phyloP scores from a whole-genome alignment of 1,284 basidiomycete species.

The Ustilago shanxiensis region DNA sequence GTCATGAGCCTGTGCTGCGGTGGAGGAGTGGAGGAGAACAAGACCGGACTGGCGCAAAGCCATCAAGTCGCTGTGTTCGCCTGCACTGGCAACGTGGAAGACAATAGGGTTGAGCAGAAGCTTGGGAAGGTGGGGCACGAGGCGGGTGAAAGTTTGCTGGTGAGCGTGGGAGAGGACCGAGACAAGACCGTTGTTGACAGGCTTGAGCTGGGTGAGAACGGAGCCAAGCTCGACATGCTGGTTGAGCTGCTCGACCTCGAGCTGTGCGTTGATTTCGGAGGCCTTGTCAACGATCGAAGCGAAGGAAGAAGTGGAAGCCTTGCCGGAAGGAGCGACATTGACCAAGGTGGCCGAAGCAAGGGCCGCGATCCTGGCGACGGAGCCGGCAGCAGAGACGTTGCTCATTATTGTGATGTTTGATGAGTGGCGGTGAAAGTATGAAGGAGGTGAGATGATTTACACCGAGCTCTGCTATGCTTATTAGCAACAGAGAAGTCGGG shows the following conservation, averaged over 20 bases:
- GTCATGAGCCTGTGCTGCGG: conserved; percentile 79
- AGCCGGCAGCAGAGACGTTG: conserved; percentile 47
- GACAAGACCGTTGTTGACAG: conserved; percentile 48
- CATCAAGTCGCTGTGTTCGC: conserved; percentile 76
- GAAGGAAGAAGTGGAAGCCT: conserved; percentile 44
- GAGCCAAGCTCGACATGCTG: conserved; percentile 54
- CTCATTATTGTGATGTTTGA: conserved; percentile 29
- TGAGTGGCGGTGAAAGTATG: not conserved
- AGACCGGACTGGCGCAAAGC: conserved; percentile 76
- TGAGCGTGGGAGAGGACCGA: conserved; percentile 55
- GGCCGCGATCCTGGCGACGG: conserved; percentile 51
- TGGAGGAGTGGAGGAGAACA: conserved; percentile 77
- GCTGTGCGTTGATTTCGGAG: conserved; percentile 35
- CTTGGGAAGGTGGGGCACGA: conserved; percentile 64
- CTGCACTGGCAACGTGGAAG: conserved; percentile 63
- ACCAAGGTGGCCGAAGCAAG: conserved; percentile 51
- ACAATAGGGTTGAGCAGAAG: conserved; percentile 60
- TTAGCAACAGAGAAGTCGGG: not conserved
- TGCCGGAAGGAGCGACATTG: conserved; percentile 44
- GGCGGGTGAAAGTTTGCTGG: conserved; percentile 57
- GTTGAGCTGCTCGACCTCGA: conserved; percentile 53
- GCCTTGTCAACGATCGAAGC: conserved; percentile 33
- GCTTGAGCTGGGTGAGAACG: conserved; percentile 51
- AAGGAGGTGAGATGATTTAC: not conserved
- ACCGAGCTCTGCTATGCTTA: not conserved